Base-by-base conservation (phyloP, 176 grass and related monocot species). In the Alopecurus myosuroides region DNA sequence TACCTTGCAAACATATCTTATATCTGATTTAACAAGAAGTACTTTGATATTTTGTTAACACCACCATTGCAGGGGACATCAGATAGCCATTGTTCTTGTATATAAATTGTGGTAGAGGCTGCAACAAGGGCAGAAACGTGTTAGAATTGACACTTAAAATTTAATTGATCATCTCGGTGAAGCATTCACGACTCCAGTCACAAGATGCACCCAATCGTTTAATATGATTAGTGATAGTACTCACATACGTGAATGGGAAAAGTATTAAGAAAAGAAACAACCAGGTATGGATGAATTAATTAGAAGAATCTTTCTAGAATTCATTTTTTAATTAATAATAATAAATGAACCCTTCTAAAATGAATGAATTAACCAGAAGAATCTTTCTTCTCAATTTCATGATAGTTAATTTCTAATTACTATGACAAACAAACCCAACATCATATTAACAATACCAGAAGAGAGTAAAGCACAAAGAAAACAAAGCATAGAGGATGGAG, bases 101-200 rank as follows among this genome's bases (percentile, higher is more conserved):
- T n/a, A n/a, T n/a, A n/a, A n/a, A n/a, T n/a, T n/a, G n/a, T n/a
- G n/a, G n/a, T n/a, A n/a, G n/a, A n/a, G n/a, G n/a, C n/a, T n/a
- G n/a, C n/a, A n/a, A n/a, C n/a, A n/a, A n/a, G n/a, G n/a, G n/a
- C n/a, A n/a, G n/a, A n/a, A n/a, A n/a, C n/a, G n/a, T n/a, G n/a
- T n/a, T n/a, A n/a, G n/a, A n/a, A n/a, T 11, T 15, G 46, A 86
- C 36, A 88, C 94, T 91, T 92, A 98, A 92, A 76, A 77, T 93
- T 98, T 88, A 98, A 82, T 86, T 92, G 86, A 37, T 92, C 93
- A 91, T 98, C 95, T 69, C 95, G 93, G 95, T 98, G 85, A 98
- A 98, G 91, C 66, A 85, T 58, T 98, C 95, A 84, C 89, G 88
- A 71, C 66, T 88, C 95, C 93, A 98, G 86, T 98, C 93, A 80